Evolutionary conservation across 106 monocot species (phyloP), one percentile per base, ranked within the genome.

Genomic region (Dioscorea dumetorum): DNA sequence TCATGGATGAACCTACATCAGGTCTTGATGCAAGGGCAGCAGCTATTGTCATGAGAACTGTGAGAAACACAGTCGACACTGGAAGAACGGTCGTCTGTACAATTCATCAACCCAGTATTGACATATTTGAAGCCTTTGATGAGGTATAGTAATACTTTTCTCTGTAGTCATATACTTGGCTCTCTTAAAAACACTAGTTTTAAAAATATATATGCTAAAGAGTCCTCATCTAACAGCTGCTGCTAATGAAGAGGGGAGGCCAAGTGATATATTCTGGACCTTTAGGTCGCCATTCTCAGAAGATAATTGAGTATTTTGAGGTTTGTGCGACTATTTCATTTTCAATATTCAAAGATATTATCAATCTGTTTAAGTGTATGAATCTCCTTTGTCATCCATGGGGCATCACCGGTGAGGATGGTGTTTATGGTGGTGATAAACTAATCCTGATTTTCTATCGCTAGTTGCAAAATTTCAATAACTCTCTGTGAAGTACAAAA

Each of bases 61-160:
- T 90, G 16, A 78, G 90, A 64, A 90, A 90, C 72, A 86, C 86
- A 12, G 90, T 86, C 17, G 78, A 86, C 67, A 86, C 90, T 32
- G 90, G 90, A 66, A 70, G 90, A 69, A 86, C 90, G 7, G 90
- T 90, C 34, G 86, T 90, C n/a, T 90, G 90, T 54, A 90, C 90
- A 1, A 90, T 90, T 20, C 90, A 87, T 58, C 86, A 91, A 67
- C 91, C 87, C 12, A 91, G 86, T 49, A 87, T 91, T n/a, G 91
- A 91, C 76, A 93, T 93, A 67, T 93, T 93, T 69, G 92, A 93
- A 62, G 76, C 88, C 24, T 93, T 93, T 70, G 92, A 93, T 74
- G 88, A 88, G 88, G 91, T 91, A 71, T 48, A 33, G 5, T 1
- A 54, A 18, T 19, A 2, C 33, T n/a, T 68, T 2, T 35, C 17